Evolutionary conservation across 306 rosid genomes (phyloP), one percentile per base, ranked within the genome.

Genomic region (Acacia acuminata): DNA sequence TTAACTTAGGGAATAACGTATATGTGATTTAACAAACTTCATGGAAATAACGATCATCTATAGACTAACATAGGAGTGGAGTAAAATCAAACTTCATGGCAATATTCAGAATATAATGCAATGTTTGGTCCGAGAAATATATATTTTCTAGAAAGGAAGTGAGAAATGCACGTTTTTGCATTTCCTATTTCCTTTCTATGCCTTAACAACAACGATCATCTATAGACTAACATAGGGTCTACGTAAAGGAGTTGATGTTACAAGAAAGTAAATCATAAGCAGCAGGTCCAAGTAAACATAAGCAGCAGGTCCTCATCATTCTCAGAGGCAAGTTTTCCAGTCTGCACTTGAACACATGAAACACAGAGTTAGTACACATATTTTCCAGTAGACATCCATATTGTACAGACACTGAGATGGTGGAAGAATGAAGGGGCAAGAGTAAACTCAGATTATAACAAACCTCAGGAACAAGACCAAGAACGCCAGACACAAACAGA

Each of bases 401-500:
- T 48, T 38, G 34, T 50, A 19, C 42, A 71, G 14, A 75, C 47
- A 25, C 45, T 34, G 81, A 38, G 67, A 77, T 32, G 72, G 11
- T 43, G 22, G 32, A 44, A 14, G 38, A 79, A 61, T n/a, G 30
- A 77, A 20, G 20, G 11, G 13, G 32, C 1, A 22, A 81, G 38
- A 24, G 14, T 6, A 40, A 77, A 34, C 61, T 48, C 43, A 58
- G 9, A 61, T 51, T 11, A 43, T 48, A 60, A 42, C 82, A 82
- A 84, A 95, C 99, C 99, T 96, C 91, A 0, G 99, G 98, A 82
- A 89, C 81, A 77, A 96, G 94, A 74, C 99, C 99, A 48, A 96
- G 94, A 63, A 88, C 91, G n/a, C 99, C 99, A 10, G 99, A 96
- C 61, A 96, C 94, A 80, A 87, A 91, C 48, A 96, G 82, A 61